Base-by-base conservation (phyloP, 352 stramenopile species). In the Globisporangium okanoganense region DNA sequence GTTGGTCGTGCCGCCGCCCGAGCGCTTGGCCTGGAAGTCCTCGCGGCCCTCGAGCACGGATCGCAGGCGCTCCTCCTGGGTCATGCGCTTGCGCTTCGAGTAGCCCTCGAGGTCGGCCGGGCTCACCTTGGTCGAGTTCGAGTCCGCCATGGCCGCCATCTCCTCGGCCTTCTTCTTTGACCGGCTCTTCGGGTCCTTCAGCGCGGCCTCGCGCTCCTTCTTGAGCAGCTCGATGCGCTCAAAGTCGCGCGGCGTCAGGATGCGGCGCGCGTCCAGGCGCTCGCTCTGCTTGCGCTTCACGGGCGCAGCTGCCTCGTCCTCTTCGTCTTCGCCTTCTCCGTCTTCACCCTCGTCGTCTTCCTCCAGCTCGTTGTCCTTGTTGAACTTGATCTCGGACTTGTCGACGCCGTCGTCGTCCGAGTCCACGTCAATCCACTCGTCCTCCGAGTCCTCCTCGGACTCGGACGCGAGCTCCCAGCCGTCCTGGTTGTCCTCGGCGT, bases 1-100 rank as follows among this genome's bases (percentile, higher is more conserved):
- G 78, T 99, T 99, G 38, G 96, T 99, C 25, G 93, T 98, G 68
- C 97, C 97, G 58, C 96, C 96, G 63, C 95, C 89, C 56, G 86
- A 90, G 54, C 89, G 72, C 66, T 97, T 98, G 61, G 88, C 71
- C 71, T 98, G 85, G 66, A 93, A 98, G 56, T 97, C 91, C 31
- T 97, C 78, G 43, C 95, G 82, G 24, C 95, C 95, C 61, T 93
- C 87, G 2, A 98, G 70, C 44, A 98, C 84, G 43, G 67, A 76
- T 33, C 81, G 82, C 58, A 96, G 71, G 20, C 84, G 76, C 72
- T 96, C 82, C 58, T 95, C 87, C 59, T 94, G 83, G 3, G 87
- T 96, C 79, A 90, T 61, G 31, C 87, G 83, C 71, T 94, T 94
- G 74, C 94, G 95, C 67, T 95, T 96, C 29, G 84, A 81, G 74